Base-by-base conservation (phyloP, 257 asterid species). In the Cruciata laevipes region DNA sequence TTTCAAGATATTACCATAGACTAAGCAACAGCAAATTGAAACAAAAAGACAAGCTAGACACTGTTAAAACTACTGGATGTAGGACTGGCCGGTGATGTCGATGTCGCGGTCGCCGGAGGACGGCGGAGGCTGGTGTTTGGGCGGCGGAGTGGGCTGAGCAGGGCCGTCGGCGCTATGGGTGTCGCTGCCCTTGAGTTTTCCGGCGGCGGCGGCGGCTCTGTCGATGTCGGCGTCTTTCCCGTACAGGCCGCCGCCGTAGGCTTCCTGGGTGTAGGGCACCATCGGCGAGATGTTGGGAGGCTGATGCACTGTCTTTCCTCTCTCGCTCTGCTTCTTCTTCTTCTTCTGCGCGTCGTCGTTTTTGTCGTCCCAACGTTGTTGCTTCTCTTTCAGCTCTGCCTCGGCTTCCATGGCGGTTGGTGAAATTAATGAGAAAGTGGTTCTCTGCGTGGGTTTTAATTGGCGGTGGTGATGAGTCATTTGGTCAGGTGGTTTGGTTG, bases 131-230 rank as follows among this genome's bases (percentile, higher is more conserved):
- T 52, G 69, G 52, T 77, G 83, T 47, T 83, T 84, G 30, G 83
- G 95, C 74, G 69, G 65, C 33, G 59, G 17, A 44, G 85, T 67
- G 42, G 87, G 73, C 74, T 85, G 82, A 0, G 56, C 76, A 12
- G 87, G 91, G 38, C 93, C 95, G 66, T 89, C 96, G 0, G 96
- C 93, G 24, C 94, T 89, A 71, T 89, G 96, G 1, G 88, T 89
- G 53, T 66, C 83, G 69, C 96, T 87, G 1, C 93, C 91, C 77
- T 64, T 74, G 77, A 7, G 20, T 21, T 23, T 13, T 7, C 58
- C 60, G 30, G 60, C 27, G 23, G 23, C 23, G 23, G 23, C 23
- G 58, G 58, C 5, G 71, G 68, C 40, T 63, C 59, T 35, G 77
- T 53, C 24, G 11, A 38, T 68, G 0, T 56, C 85, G 25, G 81